Evolutionary conservation across 1,284 basidiomycete genomes (phyloP).

Genomic region (Cryptococcus deneoformans): DNA sequence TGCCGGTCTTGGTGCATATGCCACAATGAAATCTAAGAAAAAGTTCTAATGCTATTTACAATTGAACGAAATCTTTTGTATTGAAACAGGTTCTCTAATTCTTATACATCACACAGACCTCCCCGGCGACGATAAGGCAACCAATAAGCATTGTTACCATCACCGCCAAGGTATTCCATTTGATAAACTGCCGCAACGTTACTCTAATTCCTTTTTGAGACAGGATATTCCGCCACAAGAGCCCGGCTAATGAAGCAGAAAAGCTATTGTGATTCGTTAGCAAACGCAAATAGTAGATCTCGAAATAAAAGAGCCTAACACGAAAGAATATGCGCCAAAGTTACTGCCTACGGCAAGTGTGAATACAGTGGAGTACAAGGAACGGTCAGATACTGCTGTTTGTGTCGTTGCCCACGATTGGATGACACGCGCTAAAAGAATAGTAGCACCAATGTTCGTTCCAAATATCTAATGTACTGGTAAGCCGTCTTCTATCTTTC

Average conservation of each 20-base stretch:
- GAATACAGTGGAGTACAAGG: slow-evolving; percentile 51
- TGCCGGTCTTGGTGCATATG: too few relatives aligned
- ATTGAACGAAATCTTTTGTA: too few relatives aligned
- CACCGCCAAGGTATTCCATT: slow-evolving; percentile 66
- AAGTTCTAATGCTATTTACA: too few relatives aligned
- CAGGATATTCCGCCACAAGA: slow-evolving; percentile 82
- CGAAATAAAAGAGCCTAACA: slow-evolving; percentile 50
- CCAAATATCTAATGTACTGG: slow-evolving; percentile 60
- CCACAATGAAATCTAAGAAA: too few relatives aligned
- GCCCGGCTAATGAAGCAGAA: slow-evolving; percentile 82
- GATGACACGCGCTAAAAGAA: slow-evolving; percentile 62
- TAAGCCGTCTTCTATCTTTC: too few relatives aligned
- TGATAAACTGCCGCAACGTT: slow-evolving; percentile 64
- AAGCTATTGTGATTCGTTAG: slow-evolving; percentile 46
- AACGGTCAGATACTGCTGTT: slow-evolving; percentile 32
- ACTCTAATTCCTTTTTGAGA: slow-evolving; percentile 72
- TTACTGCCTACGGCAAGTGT: slow-evolving; percentile 80
- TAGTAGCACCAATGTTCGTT: slow-evolving; percentile 95
- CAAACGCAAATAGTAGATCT: neutral
- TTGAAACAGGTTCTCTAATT: slow-evolving; percentile 1
- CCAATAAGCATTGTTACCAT: slow-evolving; percentile 63
- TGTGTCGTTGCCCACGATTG: slow-evolving; percentile 37
- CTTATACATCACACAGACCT: slow-evolving; percentile 50
- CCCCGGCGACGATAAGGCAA: slow-evolving; percentile 47
- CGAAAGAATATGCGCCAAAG: slow-evolving; percentile 87